Evolutionary conservation across 1,284 basidiomycete genomes (phyloP).

Genomic region (Malassezia dermatis): DNA sequence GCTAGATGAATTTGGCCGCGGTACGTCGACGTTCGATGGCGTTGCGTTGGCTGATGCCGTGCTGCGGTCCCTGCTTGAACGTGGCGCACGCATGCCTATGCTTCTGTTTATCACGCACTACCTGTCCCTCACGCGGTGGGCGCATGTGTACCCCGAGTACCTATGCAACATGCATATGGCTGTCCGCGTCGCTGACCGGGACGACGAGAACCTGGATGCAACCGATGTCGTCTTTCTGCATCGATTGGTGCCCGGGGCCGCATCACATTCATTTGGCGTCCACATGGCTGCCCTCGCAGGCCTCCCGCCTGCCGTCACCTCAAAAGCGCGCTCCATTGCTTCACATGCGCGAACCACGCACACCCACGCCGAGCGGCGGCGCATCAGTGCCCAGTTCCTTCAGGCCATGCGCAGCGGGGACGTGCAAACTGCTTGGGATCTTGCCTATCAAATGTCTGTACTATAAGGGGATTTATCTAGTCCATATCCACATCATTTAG

Average conservation of each 20-base stretch:
- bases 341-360: background rate
- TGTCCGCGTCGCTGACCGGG: slow-evolving; percentile 16
- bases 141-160: background rate
- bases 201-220: background rate
- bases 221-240: slow-evolving; percentile 38
- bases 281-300: slow-evolving; percentile 37
- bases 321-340: slow-evolving; percentile 9
- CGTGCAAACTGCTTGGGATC: background rate
- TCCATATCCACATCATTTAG: slow-evolving; percentile 23
- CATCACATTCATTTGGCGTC: slow-evolving; percentile 36
- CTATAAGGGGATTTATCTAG: background rate
- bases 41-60: slow-evolving; percentile 30
- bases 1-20: slow-evolving; percentile 34
- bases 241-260: slow-evolving; percentile 27
- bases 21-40: slow-evolving; percentile 33
- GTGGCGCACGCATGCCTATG: slow-evolving; percentile 12
- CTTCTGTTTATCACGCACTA: slow-evolving; percentile 42
- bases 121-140: slow-evolving; percentile 23
- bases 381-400: background rate
- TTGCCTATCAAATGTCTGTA: background rate
- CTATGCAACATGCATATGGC: slow-evolving; percentile 37
- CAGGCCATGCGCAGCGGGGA: background rate
- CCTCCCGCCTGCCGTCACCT: slow-evolving; percentile 16
- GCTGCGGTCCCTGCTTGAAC: slow-evolving; percentile 21
- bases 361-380: background rate